Evolutionary conservation across 441 rosid species (phyloP).

Genomic region (Biscutella laevigata): DNA sequence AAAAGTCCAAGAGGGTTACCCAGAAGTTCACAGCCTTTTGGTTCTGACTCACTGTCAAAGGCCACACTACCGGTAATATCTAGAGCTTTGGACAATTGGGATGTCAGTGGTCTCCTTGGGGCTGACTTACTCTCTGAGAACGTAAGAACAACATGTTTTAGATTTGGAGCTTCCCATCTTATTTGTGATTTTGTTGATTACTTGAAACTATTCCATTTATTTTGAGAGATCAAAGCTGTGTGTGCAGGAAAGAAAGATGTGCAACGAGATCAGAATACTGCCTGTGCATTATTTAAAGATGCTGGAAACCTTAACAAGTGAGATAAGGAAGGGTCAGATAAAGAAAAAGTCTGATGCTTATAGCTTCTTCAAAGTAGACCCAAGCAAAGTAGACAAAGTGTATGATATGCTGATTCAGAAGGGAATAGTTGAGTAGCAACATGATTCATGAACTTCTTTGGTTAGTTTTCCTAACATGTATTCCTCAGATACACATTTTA

Average conservation of each 20-base stretch:
- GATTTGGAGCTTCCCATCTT: background rate
- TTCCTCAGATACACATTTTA: slow-evolving; percentile 1
- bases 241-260: slow-evolving; percentile 64
- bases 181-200: background rate
- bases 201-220: background rate
- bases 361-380: slow-evolving; percentile 63
- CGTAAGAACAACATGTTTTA: slow-evolving; percentile 34
- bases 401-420: slow-evolving; percentile 71
- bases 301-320: slow-evolving; percentile 54
- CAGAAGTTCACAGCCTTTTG: slow-evolving; percentile 36
- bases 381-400: slow-evolving; percentile 66
- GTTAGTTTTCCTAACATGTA: slow-evolving; percentile 13
- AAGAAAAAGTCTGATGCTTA: slow-evolving; percentile 72
- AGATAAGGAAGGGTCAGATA: slow-evolving; percentile 49
- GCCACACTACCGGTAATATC: slow-evolving; percentile 25
- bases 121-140: slow-evolving; percentile 66
- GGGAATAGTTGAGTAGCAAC: slow-evolving; percentile 39
- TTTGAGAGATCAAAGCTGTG: background rate
- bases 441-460: slow-evolving; percentile 21
- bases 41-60: slow-evolving; percentile 34
- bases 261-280: slow-evolving; percentile 57
- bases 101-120: slow-evolving; percentile 65
- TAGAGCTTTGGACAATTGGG: slow-evolving; percentile 56
- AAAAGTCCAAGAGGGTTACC: slow-evolving; percentile 38
- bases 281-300: slow-evolving; percentile 76